phyloP scores from a whole-genome alignment of 805 yeast genomes.

The Cyberlindnera euphorbiiphila region DNA sequence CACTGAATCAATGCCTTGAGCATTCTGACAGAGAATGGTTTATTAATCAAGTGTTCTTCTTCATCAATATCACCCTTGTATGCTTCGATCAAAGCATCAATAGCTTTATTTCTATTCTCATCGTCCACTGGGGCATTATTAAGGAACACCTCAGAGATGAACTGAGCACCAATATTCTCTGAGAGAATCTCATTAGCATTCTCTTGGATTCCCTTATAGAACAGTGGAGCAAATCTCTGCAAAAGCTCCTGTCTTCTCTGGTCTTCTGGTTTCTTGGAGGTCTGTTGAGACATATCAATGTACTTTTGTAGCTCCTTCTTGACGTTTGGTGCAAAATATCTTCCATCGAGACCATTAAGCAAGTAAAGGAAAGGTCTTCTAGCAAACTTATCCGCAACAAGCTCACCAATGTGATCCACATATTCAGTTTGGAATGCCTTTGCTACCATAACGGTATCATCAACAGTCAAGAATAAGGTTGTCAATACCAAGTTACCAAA shows the following conservation, averaged over 20 bases:
- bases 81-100: conserved; percentile 53
- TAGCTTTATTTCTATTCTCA: conserved; percentile 40
- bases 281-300: conserved; percentile 55
- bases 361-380: conserved; percentile 87
- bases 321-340: conserved; percentile 72
- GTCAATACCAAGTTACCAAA: conserved; percentile 80
- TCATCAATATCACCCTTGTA: conserved; percentile 64
- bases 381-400: conserved; percentile 69
- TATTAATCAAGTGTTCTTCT: conserved; percentile 63
- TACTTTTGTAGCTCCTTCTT: conserved; percentile 58
- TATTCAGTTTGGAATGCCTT: conserved; percentile 68
- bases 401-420: conserved; percentile 46
- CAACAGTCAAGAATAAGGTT: conserved; percentile 79
- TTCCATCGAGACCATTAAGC: conserved; percentile 72
- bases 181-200: conserved; percentile 49
- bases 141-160: conserved; percentile 69
- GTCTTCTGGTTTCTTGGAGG: conserved; percentile 82
- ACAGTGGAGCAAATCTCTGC: conserved; percentile 58
- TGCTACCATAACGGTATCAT: conserved; percentile 81
- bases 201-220: conserved; percentile 52
- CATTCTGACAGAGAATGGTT: conserved; percentile 71
- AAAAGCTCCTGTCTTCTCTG: conserved; percentile 71
- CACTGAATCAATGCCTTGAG: conserved; percentile 78
- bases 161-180: conserved; percentile 82
- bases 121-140: conserved; percentile 45